phyloP scores from a whole-genome alignment of 2,329 filamentous ascomycete genomes.

The Talaromyces funiculosus region DNA sequence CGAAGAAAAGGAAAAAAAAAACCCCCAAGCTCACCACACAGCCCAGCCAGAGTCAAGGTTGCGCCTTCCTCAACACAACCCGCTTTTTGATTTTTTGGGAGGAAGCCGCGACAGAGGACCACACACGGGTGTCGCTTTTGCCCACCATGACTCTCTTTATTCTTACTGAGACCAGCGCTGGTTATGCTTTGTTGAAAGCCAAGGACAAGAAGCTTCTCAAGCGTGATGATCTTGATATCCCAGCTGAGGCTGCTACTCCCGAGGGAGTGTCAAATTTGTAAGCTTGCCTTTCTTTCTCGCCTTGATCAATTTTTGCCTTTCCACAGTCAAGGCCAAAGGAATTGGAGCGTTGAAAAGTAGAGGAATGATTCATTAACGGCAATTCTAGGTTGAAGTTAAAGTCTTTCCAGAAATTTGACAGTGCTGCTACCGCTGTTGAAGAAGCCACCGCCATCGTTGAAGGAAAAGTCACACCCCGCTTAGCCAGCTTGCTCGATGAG shows the following conservation, averaged over 20 bases:
- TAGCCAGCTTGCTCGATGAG: constrained; percentile 73
- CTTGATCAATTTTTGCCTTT: neutral
- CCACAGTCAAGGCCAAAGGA: neutral
- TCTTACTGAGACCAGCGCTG: constrained; percentile 88
- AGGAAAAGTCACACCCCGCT: constrained; percentile 87
- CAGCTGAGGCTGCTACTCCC: constrained; percentile 67
- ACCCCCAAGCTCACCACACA: constrained; percentile 26
- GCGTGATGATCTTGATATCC: constrained; percentile 73
- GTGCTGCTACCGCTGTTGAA: constrained; percentile 80
- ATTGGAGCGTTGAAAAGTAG: neutral
- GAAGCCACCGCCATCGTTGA: constrained; percentile 85
- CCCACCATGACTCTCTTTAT: constrained; percentile 80
- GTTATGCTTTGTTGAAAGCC: constrained; percentile 97
- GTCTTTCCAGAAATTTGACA: constrained; percentile 96
- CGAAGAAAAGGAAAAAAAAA: constrained; percentile 18
- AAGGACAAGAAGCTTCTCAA: constrained; percentile 98
- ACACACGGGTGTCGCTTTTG: constrained; percentile 26
- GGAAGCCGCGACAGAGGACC: constrained; percentile 13
- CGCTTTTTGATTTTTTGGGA: constrained; percentile 11
- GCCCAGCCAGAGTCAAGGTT: constrained; percentile 17
- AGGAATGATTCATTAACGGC: constrained; percentile 14
- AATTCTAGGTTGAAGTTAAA: constrained; percentile 76
- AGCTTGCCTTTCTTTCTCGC: constrained; percentile 29
- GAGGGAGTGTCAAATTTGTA: constrained; percentile 84
- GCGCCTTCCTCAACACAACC: constrained; percentile 21